phyloP scores from a whole-genome alignment of 306 rosid species.

The Heteromeles arbutifolia region DNA sequence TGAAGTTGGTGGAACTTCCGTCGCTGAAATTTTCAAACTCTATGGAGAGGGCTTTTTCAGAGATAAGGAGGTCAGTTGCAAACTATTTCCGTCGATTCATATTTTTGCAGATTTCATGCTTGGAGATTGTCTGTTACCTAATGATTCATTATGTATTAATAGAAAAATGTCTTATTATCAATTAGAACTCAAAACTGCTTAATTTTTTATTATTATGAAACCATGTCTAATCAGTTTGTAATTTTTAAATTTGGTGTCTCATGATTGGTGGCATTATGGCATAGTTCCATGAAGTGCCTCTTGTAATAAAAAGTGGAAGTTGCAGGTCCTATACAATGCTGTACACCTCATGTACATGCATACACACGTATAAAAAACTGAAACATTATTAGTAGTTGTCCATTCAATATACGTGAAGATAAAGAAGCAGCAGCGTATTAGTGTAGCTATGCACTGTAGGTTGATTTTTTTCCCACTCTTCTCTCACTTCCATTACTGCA shows the following conservation, averaged over 20 bases:
- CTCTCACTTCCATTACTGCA: background rate
- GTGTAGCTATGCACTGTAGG: background rate
- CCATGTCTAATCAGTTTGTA: background rate
- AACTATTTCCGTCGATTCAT: constrained; percentile 3
- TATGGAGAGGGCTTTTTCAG: constrained; percentile 83
- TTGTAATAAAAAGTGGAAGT: background rate
- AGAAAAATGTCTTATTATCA: background rate
- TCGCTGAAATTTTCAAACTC: constrained; percentile 77
- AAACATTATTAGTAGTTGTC: background rate
- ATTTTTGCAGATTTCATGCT: constrained; percentile 7
- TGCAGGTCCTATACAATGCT: background rate
- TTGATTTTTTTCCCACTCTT: background rate
- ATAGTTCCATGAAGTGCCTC: background rate
- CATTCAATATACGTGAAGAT: background rate
- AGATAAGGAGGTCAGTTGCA: constrained; percentile 71
- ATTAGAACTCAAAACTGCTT: background rate
- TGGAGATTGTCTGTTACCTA: background rate
- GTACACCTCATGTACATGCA: background rate
- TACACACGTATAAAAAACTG: background rate
- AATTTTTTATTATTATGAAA: background rate
- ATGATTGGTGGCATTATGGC: background rate
- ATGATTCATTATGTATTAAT: background rate
- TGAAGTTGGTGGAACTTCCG: constrained; percentile 57
- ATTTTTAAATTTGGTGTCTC: background rate
- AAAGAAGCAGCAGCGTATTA: background rate